Evolutionary conservation across 1,284 basidiomycete genomes (phyloP), one percentile per base, ranked within the genome.

Genomic region (Ustilago cynodontis): DNA sequence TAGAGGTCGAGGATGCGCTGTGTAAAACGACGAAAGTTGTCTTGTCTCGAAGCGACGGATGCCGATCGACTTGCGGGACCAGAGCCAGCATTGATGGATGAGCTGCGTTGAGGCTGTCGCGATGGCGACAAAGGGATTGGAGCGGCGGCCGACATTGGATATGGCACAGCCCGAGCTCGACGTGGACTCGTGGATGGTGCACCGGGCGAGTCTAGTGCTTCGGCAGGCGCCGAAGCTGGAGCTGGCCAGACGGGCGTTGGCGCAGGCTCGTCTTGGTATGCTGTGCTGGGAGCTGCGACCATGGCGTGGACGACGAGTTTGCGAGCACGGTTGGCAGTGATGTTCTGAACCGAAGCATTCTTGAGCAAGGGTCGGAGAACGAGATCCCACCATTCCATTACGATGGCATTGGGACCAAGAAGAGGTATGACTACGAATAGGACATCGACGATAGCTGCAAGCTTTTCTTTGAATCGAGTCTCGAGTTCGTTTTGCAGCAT

Each of bases 311-410:
- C 75, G 28, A 77, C 76, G 49, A 86, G 80, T 28, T 76, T 62
- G 7, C 78, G 65, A 1, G 81, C 82, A 18, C 78, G 70, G 20
- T 68, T 70, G 28, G 71, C 75, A 11, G 78, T 70, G 26, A 63
- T 69, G 53, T 67, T 68, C 31, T 71, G 55, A 6, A 78, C 63
- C n/a, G 65, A 57, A 0, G 70, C 58, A 28, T 72, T 72, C 51
- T 82, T 76, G 47, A 86, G 74, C 13, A 83, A 53, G 26, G 83
- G 84, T 11, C 77, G 68, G 11, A 86, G 60, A 11, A 83, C 62
- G 29, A 78, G 70, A 35, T 83, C 82, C 79, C 81, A 84, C 84
- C 84, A 86, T 50, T 81, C 71, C 60, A 75, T 62, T 2, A 82
- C 71, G 31, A 85, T 75, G 33, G 47, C 52, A 5, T 43, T 43